Percentiles rank a stretch among this genome's conserved stretches.
phyloP scores from a whole-genome alignment of 192 early-diverging fungal genomes.

The Mycoemilia scoparia region DNA sequence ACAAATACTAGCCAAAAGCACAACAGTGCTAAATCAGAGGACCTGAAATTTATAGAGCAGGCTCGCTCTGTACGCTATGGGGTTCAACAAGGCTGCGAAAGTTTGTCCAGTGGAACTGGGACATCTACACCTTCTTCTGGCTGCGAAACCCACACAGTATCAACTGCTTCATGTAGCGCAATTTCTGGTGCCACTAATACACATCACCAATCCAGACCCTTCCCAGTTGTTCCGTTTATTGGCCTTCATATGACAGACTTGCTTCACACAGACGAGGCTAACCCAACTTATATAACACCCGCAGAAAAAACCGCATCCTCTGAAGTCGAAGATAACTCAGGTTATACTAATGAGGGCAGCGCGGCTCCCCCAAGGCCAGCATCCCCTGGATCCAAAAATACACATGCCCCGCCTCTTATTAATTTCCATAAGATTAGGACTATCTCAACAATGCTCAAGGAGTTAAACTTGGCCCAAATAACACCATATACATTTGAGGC shows the following conservation, averaged over 20 bases:
- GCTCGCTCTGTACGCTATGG: too few relatives aligned
- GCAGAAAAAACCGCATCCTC: constrained; percentile 11
- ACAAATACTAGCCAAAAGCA: too few relatives aligned
- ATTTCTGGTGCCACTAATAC: too few relatives aligned
- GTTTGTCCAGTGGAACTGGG: too few relatives aligned
- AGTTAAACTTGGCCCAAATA: constrained; percentile 27
- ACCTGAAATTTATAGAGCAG: too few relatives aligned
- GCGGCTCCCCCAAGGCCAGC: background rate
- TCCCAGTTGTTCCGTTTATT: constrained; percentile 29
- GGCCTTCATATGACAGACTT: constrained; percentile 34
- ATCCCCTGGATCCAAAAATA: constrained; percentile 19
- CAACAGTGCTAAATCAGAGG: too few relatives aligned
- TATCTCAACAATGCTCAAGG: constrained; percentile 30
- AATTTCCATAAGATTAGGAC: constrained; percentile 34
- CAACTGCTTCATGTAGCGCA: too few relatives aligned
- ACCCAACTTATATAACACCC: constrained; percentile 27
- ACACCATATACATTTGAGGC: constrained; percentile 29
- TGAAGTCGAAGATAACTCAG: background rate
- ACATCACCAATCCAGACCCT: too few relatives aligned
- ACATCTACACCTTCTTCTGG: too few relatives aligned
- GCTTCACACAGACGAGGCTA: constrained; percentile 31
- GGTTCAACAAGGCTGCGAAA: too few relatives aligned
- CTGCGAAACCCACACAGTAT: too few relatives aligned
- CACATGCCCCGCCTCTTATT: constrained; percentile 27
- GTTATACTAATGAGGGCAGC: background rate